phyloP scores from a whole-genome alignment of 225 moss, liverwort and hornwort species.

The Polytrichum commune region DNA sequence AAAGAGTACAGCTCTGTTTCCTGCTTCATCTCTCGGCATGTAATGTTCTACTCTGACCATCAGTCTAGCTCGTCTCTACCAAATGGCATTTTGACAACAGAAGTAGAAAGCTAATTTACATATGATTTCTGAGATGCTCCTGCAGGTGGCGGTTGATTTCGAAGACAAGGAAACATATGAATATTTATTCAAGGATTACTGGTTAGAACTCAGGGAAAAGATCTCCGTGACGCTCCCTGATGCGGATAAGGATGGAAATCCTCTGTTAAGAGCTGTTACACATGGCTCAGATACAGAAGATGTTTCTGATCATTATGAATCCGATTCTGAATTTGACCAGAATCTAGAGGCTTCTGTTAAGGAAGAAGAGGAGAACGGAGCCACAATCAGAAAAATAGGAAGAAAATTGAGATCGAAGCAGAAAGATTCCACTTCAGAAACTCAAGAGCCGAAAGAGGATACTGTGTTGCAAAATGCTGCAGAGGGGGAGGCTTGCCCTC shows the following conservation, averaged over 20 bases:
- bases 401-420: background rate
- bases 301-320: constrained; percentile 56
- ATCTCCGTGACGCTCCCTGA: constrained; percentile 64
- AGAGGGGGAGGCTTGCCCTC: constrained; percentile 14
- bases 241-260: constrained; percentile 71
- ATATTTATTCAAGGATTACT: constrained; percentile 93
- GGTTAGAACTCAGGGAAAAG: constrained; percentile 70
- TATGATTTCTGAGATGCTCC: no score
- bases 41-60: no score
- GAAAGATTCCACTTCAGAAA: constrained; percentile 21
- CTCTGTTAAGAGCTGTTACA: constrained; percentile 32
- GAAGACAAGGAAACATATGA: constrained; percentile 94
- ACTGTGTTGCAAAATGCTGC: constrained; percentile 6
- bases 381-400: no score
- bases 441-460: constrained; percentile 11
- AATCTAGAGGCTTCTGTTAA: constrained; percentile 35
- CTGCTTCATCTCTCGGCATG: no score
- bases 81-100: no score
- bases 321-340: constrained; percentile 38
- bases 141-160: constrained; percentile 93
- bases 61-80: no score
- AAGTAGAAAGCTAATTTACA: no score
- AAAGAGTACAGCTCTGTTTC: no score
- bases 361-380: constrained; percentile 4
- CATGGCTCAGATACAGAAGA: constrained; percentile 68